Conservation (phyloP, 1,284 basidiomycete genomes). For the Ustilago loliicola region DNA sequence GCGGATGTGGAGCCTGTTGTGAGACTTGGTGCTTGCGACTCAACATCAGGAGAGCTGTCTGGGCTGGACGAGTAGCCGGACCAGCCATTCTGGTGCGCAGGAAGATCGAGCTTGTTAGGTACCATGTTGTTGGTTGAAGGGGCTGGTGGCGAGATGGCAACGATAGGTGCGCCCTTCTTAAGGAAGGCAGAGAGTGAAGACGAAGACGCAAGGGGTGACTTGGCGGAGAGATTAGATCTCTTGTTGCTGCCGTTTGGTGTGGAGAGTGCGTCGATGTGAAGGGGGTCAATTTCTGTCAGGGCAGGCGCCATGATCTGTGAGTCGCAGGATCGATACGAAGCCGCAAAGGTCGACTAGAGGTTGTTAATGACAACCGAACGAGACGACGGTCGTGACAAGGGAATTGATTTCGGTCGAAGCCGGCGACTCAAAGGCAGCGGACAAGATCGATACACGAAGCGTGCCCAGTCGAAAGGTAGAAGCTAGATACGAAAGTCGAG, state of each 20-base stretch:
- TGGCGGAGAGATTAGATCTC: constrained; percentile 15
- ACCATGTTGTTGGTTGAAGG: constrained; percentile 33
- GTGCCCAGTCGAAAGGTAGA: neutral
- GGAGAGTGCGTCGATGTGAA: constrained; percentile 14
- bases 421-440: constrained; percentile 6
- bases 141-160: constrained; percentile 45
- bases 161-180: constrained; percentile 54
- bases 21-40: constrained; percentile 59
- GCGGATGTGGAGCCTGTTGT: constrained; percentile 64
- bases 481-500: neutral
- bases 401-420: constrained; percentile 1
- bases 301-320: constrained; percentile 34
- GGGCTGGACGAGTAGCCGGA: constrained; percentile 29
- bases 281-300: constrained; percentile 19
- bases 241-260: constrained; percentile 13
- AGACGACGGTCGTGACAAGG: neutral
- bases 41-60: constrained; percentile 46
- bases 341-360: constrained; percentile 8
- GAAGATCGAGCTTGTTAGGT: constrained; percentile 10
- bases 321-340: neutral
- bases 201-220: constrained; percentile 30
- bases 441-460: neutral
- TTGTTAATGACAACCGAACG: neutral
- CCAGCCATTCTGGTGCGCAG: constrained; percentile 24
- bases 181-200: constrained; percentile 41